Evolutionary conservation across 305 asterid species (phyloP).

Genomic region (Fraxinus greggii): DNA sequence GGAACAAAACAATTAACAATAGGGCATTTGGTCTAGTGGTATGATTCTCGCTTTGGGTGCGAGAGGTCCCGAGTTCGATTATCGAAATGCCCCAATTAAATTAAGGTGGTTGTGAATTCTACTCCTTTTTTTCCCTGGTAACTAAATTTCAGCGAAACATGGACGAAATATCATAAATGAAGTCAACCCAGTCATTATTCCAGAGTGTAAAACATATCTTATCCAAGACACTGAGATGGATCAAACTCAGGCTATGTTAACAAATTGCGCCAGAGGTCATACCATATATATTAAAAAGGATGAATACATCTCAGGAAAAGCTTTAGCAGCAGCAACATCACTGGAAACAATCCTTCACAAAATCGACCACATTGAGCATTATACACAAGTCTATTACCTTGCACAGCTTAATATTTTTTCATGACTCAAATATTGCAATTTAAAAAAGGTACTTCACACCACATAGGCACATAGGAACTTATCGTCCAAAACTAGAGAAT

Average conservation of each 20-base stretch:
- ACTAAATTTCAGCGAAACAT: background rate
- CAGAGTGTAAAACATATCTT: background rate
- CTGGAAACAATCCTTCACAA: background rate
- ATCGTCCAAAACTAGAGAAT: background rate
- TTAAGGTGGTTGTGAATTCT: too few relatives aligned
- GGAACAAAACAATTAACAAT: background rate
- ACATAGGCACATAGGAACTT: background rate
- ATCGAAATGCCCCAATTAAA: slow-evolving; percentile 53
- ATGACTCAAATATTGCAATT: background rate
- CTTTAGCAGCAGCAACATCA: background rate
- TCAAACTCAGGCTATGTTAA: background rate
- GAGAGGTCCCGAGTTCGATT: slow-evolving; percentile 70
- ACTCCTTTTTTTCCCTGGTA: too few relatives aligned
- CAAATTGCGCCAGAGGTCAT: background rate
- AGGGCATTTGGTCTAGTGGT: slow-evolving; percentile 70
- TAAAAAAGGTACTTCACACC: background rate
- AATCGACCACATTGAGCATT: background rate
- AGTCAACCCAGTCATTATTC: background rate
- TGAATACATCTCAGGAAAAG: background rate
- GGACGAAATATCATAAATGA: background rate
- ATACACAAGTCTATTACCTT: background rate
- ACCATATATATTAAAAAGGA: background rate
- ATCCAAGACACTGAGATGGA: background rate
- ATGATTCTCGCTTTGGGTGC: slow-evolving; percentile 68
- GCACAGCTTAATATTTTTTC: background rate